These are phyloP conservation scores for Balamuthia mandrillaris DNA, from an alignment of 208 protist genomes.

Conservation along the genomic window DNA sequence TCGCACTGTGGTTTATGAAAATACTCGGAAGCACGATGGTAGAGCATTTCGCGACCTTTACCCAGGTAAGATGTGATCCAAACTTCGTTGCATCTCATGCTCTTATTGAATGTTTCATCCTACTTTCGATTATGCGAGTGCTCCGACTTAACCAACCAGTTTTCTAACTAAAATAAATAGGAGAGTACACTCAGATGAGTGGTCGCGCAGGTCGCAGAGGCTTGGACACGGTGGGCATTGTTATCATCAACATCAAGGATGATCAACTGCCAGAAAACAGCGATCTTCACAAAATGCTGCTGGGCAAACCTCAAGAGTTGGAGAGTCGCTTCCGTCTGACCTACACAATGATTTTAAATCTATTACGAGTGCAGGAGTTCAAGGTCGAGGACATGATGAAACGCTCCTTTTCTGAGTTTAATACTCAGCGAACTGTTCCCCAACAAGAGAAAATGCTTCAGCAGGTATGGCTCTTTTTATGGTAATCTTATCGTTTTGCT, in stretches of 20 bases:
- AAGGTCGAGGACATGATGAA: slow-evolving; percentile 78
- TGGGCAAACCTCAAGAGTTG: slow-evolving; percentile 72
- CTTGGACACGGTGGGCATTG: slow-evolving; percentile 78
- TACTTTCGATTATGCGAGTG: not conserved
- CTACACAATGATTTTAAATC: slow-evolving; percentile 88
- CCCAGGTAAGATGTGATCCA: slow-evolving; percentile 12
- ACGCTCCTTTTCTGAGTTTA: slow-evolving; percentile 73
- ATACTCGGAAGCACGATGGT: slow-evolving; percentile 68
- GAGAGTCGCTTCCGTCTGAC: slow-evolving; percentile 81
- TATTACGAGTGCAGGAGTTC: slow-evolving; percentile 79
- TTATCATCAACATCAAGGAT: slow-evolving; percentile 73
- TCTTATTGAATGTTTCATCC: not conserved
- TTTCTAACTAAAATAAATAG: slow-evolving; percentile 25
- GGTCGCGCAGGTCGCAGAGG: slow-evolving; percentile 81
- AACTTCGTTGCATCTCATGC: not conserved
- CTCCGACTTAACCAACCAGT: not conserved
- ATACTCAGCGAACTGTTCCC: slow-evolving; percentile 39
- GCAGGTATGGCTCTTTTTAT: too few species aligned
- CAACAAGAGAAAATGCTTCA: slow-evolving; percentile 5
- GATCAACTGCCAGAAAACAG: slow-evolving; percentile 3
- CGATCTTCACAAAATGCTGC: slow-evolving; percentile 66
- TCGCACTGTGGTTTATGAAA: slow-evolving; percentile 77
- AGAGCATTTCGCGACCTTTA: slow-evolving; percentile 61
- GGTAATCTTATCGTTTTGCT: too few species aligned
- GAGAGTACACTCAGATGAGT: slow-evolving; percentile 88